Conservation (phyloP, 208 protist genomes). For the Trypanosoma congolense region DNA sequence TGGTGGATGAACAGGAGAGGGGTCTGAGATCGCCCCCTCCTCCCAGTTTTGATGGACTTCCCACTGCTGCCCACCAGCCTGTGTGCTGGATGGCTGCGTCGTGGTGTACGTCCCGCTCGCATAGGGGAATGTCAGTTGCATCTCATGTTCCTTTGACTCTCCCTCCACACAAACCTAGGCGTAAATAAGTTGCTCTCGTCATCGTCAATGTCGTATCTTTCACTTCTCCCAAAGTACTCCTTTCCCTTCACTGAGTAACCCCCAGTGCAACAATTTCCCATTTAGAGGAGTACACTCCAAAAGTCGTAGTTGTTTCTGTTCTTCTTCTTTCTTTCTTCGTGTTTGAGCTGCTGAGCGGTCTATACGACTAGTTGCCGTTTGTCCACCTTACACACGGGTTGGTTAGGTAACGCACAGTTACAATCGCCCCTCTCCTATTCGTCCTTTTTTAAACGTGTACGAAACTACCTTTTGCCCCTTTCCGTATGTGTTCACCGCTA, state of each 20-base stretch:
- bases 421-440: too few relatives aligned
- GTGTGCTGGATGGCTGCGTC: neutral
- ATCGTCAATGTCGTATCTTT: neutral
- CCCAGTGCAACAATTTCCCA: neutral
- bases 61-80: neutral
- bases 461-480: too few relatives aligned
- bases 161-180: neutral
- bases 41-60: neutral
- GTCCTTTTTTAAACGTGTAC: too few relatives aligned
- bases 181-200: slow-evolving; percentile 2
- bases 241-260: neutral
- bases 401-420: too few relatives aligned
- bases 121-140: neutral
- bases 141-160: neutral
- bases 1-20: slow-evolving; percentile 30
- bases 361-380: too few relatives aligned
- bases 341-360: too few relatives aligned
- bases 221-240: neutral
- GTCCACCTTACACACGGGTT: too few relatives aligned
- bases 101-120: neutral
- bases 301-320: too few relatives aligned
- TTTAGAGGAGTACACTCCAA: neutral
- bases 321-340: too few relatives aligned
- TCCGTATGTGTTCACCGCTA: too few relatives aligned
- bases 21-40: slow-evolving; percentile 23